These are phyloP conservation scores for Neofusicoccum kwambonambiense DNA, from an alignment of 2,329 filamentous ascomycete species.

Conservation along the genomic window DNA sequence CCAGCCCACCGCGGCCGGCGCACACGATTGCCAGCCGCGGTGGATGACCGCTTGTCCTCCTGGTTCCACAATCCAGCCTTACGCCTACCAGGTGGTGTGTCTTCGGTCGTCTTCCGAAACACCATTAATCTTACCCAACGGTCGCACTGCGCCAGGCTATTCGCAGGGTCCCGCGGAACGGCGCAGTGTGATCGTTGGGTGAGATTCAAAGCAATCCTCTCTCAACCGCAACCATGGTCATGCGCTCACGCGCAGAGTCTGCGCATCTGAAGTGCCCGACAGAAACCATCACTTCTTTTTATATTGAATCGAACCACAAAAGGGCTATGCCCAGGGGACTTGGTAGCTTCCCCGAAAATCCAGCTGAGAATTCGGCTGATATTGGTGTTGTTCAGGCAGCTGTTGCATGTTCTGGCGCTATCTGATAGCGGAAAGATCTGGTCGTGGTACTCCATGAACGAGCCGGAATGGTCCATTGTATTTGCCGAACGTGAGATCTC, in stretches of 20 bases:
- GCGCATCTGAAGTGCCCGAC: no score
- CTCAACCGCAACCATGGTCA: constrained; percentile 50
- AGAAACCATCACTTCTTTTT: no score
- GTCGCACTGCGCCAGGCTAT: constrained; percentile 8
- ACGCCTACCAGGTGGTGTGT: no score
- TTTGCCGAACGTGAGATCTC: constrained; percentile 43
- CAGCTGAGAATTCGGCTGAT: no score
- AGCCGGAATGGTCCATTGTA: constrained; percentile 46
- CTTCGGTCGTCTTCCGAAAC: not conserved
- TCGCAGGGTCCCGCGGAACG: not conserved
- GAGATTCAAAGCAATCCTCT: constrained; percentile 19
- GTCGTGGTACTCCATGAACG: constrained; percentile 48
- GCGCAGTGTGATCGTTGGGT: not conserved
- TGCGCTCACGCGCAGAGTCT: constrained; percentile 56
- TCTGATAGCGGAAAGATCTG: constrained; percentile 55
- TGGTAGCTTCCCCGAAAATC: no score
- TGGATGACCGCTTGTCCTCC: no score
- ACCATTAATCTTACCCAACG: constrained; percentile 10
- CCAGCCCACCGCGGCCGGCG: no score
- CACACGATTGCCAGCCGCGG: no score
- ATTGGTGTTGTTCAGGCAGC: no score
- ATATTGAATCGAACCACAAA: no score
- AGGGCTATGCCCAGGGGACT: no score
- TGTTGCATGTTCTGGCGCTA: constrained; percentile 49
- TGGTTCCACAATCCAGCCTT: no score